Conservation (phyloP, 73 alveolate species). For the Durusdinium trenchii region DNA sequence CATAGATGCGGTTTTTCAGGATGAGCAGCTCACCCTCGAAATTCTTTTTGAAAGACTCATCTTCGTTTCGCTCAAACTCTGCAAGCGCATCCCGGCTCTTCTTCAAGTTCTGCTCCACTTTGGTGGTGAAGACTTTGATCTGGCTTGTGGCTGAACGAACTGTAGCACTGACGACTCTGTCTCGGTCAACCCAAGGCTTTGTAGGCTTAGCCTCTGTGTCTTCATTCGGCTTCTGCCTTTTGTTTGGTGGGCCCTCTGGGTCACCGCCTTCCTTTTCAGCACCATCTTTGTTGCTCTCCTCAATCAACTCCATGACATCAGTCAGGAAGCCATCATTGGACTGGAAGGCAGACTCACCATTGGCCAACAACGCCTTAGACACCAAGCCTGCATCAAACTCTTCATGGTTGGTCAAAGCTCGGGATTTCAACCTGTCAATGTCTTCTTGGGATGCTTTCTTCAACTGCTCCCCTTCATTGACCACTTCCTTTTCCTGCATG, state of each 20-base stretch:
- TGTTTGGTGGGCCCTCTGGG: not conserved
- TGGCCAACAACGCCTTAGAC: not conserved
- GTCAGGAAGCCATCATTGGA: not conserved
- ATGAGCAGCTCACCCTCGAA: constrained; percentile 5
- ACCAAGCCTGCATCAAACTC: not conserved
- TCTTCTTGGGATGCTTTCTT: not conserved
- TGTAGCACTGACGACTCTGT: not conserved
- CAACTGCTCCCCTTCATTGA: not conserved
- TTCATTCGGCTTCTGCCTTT: no score
- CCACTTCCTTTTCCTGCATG: not conserved
- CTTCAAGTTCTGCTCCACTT: not conserved
- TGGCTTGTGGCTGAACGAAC: not conserved
- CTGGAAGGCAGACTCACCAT: not conserved
- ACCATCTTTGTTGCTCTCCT: no score
- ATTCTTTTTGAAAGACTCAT: not conserved
- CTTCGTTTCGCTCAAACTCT: not conserved
- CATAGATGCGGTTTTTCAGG: not conserved
- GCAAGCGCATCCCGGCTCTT: not conserved
- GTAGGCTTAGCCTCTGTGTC: not conserved
- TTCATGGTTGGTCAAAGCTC: not conserved
- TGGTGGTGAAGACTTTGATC: not conserved
- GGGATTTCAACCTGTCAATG: not conserved
- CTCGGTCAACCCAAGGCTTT: constrained; percentile 28
- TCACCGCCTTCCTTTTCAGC: not conserved
- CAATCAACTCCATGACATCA: not conserved